phyloP scores from a whole-genome alignment of 2,329 filamentous ascomycete species.

The Colletotrichum costaricense region DNA sequence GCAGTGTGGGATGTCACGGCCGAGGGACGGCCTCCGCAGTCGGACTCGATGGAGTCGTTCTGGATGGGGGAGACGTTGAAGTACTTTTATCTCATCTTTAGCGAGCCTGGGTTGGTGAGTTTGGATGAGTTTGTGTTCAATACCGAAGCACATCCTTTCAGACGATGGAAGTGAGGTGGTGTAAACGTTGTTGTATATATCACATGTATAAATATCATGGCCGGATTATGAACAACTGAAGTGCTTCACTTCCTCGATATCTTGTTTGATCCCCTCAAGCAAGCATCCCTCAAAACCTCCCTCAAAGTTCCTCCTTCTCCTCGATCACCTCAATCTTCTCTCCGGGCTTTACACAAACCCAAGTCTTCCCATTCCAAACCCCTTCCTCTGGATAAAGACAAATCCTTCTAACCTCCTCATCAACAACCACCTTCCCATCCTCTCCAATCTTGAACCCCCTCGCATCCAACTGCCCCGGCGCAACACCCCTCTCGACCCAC shows the following conservation, averaged over 20 bases:
- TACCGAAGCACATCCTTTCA: slow-evolving; percentile 49
- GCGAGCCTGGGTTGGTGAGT: slow-evolving; percentile 63
- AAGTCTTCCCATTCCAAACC: neutral
- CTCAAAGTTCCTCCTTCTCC: slow-evolving; percentile 2
- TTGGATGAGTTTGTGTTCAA: slow-evolving; percentile 68
- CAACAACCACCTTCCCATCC: neutral
- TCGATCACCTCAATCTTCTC: neutral
- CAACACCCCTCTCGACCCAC: slow-evolving; percentile 67
- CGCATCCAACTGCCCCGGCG: slow-evolving; percentile 44
- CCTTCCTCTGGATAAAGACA: slow-evolving; percentile 6
- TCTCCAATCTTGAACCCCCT: neutral
- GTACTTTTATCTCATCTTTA: slow-evolving; percentile 62
- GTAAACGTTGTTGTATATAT: neutral
- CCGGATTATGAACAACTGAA: no score
- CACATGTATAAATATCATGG: neutral
- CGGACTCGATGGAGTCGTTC: slow-evolving; percentile 70
- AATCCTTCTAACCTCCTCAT: neutral
- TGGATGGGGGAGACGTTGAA: slow-evolving; percentile 46
- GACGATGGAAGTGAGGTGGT: neutral
- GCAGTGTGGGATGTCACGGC: slow-evolving; percentile 62
- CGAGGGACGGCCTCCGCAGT: slow-evolving; percentile 45
- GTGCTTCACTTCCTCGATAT: fast-evolving
- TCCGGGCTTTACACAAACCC: neutral
- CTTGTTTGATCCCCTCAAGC: neutral
- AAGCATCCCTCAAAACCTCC: neutral